Evolutionary conservation across 2,329 filamentous ascomycete species (phyloP), one percentile per base, ranked within the genome.

Genomic region (Aureobasidium pullulans): DNA sequence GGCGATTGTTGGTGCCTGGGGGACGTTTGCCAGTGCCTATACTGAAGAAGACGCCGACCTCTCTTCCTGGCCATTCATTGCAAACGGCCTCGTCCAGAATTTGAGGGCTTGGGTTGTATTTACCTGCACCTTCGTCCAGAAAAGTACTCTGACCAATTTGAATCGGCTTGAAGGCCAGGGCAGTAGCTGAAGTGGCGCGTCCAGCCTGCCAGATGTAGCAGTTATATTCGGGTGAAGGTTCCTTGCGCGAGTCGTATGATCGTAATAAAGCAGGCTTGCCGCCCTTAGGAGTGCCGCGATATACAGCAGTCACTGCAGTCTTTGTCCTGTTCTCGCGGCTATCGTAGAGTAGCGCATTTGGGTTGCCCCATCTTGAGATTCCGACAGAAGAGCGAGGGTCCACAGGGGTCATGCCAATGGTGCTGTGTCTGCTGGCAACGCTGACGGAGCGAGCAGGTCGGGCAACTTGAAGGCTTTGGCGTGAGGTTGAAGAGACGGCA

Each of bases 181-280:
- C 90, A 1, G 93, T 94, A 0, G 94, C 90, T 57, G 84, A 90
- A 1, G 94, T 99, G n/a, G 94, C 94, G 62, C 94, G 85, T 10
- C 94, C 94, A 4, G 94, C 94, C 75, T 99, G 87, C 94, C 94
- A 99, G 60, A 99, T 94, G 47, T 87, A 96, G 74, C 92, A 96
- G 69, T 96, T 89, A 62, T 90, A 93, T 72, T 96, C 92, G 2
- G 93, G 59, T 0, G 91, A 83, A 0, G 92, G 88, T 72, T 97
- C 94, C 72, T 88, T 90, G 67, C 93, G 84, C 15, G 94, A 97
- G 71, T 97, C 93, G 74, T 99, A 99, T 1, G 93, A 97, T 64
- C 94, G 87, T 59, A 99, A 78, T 61, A 97, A 74, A 8, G 65
- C 66, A 15, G 86, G 86, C 2, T 92, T 82, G 1, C 84, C 79